Evolutionary conservation across 495 filamentous ascomycete genomes (phyloP).

Genomic region (Elasticomyces elasticus): DNA sequence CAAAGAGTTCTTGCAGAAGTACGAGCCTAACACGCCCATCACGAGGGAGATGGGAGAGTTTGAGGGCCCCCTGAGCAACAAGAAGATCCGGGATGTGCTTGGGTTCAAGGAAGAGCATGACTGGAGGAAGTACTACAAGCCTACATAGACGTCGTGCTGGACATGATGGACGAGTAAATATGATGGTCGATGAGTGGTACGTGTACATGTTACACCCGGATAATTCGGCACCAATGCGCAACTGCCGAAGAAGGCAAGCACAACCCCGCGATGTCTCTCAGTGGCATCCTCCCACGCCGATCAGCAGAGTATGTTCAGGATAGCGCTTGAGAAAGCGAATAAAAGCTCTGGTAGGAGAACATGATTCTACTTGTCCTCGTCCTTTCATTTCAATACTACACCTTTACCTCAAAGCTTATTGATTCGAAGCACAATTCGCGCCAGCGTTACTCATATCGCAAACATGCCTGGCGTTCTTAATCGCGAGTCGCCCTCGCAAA

Average conservation of each 20-base stretch:
- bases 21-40: slow-evolving; percentile 38
- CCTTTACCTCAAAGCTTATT: too few relatives aligned
- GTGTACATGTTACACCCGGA: too few relatives aligned
- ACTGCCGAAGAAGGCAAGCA: background rate
- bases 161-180: background rate
- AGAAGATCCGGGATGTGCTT: slow-evolving; percentile 48
- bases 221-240: background rate
- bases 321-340: too few relatives aligned
- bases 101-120: slow-evolving; percentile 48
- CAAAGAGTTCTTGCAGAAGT: slow-evolving; percentile 39
- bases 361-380: too few relatives aligned
- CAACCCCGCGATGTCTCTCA: background rate
- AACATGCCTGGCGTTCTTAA: slow-evolving; percentile 22
- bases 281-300: background rate
- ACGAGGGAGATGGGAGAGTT: slow-evolving; percentile 43
- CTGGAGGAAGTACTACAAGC: slow-evolving; percentile 38
- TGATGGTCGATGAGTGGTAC: too few relatives aligned
- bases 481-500: slow-evolving; percentile 21
- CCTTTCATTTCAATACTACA: too few relatives aligned
- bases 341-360: too few relatives aligned
- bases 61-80: slow-evolving; percentile 49
- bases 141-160: background rate
- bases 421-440: too few relatives aligned
- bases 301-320: background rate
- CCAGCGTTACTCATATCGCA: too few relatives aligned